Evolutionary conservation across 306 rosid genomes (phyloP).

Genomic region (Cicer pinnatifidum): DNA sequence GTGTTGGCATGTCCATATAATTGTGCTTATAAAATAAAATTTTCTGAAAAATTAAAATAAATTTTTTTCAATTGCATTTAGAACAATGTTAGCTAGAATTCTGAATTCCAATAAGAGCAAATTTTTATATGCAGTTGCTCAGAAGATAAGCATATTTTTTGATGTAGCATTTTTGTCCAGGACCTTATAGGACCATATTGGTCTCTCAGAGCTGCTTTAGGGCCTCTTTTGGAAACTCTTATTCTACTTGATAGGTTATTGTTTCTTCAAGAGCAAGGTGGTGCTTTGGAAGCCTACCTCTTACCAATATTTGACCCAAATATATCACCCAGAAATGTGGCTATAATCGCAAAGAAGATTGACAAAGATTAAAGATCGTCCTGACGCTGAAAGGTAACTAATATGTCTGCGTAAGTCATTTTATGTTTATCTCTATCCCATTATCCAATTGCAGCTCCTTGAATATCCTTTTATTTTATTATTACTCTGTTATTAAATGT

Average conservation of each 20-base stretch:
- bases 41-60: not conserved
- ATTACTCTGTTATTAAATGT: constrained; percentile 9
- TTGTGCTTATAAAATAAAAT: not conserved
- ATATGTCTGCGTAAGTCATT: not conserved
- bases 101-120: not conserved
- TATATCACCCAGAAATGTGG: constrained; percentile 88
- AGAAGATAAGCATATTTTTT: constrained; percentile 32
- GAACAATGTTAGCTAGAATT: constrained; percentile 1
- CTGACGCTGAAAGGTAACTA: constrained; percentile 42
- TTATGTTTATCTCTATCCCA: constrained; percentile 1
- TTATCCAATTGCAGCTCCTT: constrained; percentile 7
- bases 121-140: not conserved
- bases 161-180: constrained; percentile 52
- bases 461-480: constrained; percentile 1
- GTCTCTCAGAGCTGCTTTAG: constrained; percentile 94
- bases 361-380: constrained; percentile 46
- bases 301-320: constrained; percentile 80
- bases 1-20: constrained; percentile 5
- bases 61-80: not conserved
- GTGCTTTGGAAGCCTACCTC: constrained; percentile 63
- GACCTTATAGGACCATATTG: constrained; percentile 85
- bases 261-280: constrained; percentile 86
- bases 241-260: constrained; percentile 86
- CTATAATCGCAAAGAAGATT: constrained; percentile 75
- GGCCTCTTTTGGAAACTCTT: constrained; percentile 85